These are phyloP conservation scores for Umbilicaria muhlenbergii DNA, from an alignment of 495 filamentous ascomycete species.

Conservation along the genomic window DNA sequence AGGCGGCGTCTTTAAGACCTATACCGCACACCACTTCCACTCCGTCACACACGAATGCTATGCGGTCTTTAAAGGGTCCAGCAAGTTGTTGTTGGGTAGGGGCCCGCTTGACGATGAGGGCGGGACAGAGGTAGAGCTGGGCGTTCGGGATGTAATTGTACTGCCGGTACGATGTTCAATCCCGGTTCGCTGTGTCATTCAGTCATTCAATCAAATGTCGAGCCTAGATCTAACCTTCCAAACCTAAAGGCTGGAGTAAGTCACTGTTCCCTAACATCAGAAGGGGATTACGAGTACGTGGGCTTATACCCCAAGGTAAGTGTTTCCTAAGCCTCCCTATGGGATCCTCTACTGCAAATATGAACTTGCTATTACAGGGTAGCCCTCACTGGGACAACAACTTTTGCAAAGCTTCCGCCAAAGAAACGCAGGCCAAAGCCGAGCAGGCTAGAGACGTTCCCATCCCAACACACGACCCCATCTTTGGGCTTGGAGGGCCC, in stretches of 20 bases:
- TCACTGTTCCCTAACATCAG: slow-evolving; percentile 19
- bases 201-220: neutral
- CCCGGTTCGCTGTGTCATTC: neutral
- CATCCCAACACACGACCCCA: neutral
- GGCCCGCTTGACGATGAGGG: slow-evolving; percentile 19
- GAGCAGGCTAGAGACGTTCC: neutral
- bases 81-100: slow-evolving; percentile 17
- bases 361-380: neutral
- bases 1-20: slow-evolving; percentile 23
- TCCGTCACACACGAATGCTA: slow-evolving; percentile 25
- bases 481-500: neutral
- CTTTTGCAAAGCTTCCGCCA: neutral
- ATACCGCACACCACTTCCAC: slow-evolving; percentile 21
- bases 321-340: neutral
- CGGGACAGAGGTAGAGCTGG: slow-evolving; percentile 19
- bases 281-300: slow-evolving; percentile 24
- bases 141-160: slow-evolving; percentile 20
- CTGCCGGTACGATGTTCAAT: slow-evolving; percentile 13
- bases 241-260: slow-evolving; percentile 19
- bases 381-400: neutral
- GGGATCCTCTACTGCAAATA: neutral
- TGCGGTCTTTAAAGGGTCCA: slow-evolving; percentile 21
- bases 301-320: slow-evolving; percentile 23
- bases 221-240: neutral
- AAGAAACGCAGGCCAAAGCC: neutral